These are phyloP conservation scores for Stephanocyclus meneghinianus DNA, from an alignment of 352 stramenopile genomes.

Conservation along the genomic window DNA sequence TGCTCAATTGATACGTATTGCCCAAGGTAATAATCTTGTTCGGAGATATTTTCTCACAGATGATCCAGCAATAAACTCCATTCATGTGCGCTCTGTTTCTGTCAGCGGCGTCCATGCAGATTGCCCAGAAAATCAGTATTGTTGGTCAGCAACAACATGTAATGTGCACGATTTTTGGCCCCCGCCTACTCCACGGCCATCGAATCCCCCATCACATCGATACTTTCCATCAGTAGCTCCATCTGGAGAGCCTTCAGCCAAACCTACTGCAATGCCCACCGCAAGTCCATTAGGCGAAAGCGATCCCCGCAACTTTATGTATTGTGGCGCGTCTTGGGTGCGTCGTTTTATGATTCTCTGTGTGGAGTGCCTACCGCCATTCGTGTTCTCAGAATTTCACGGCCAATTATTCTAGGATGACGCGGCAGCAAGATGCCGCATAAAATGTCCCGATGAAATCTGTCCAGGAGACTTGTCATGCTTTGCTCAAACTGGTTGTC, in stretches of 20 bases:
- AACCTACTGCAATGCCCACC: constrained; percentile 1
- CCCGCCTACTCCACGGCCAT: constrained; percentile 3
- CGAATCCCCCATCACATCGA: not conserved
- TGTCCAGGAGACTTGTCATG: constrained; percentile 6
- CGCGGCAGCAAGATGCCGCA: constrained; percentile 2
- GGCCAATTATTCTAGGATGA: not conserved
- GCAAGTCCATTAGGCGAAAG: constrained; percentile 6
- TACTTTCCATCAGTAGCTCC: constrained; percentile 1
- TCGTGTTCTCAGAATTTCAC: not conserved
- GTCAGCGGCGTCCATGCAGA: constrained; percentile 12
- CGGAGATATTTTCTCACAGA: not conserved
- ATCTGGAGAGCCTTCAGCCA: not conserved
- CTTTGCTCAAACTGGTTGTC: constrained; percentile 8
- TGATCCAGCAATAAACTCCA: not conserved
- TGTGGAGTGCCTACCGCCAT: not conserved
- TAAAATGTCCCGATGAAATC: constrained; percentile 8
- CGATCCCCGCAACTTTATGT: constrained; percentile 6
- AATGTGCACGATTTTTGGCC: constrained; percentile 17
- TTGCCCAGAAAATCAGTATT: constrained; percentile 17
- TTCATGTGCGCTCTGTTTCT: not conserved
- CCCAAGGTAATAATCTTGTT: constrained; percentile 1
- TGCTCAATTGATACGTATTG: constrained; percentile 14
- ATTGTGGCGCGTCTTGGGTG: constrained; percentile 16
- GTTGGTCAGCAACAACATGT: constrained; percentile 13
- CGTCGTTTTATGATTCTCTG: not conserved